Base-by-base conservation (phyloP, 805 yeast species). In the Saccharomycopsis selenospora region DNA sequence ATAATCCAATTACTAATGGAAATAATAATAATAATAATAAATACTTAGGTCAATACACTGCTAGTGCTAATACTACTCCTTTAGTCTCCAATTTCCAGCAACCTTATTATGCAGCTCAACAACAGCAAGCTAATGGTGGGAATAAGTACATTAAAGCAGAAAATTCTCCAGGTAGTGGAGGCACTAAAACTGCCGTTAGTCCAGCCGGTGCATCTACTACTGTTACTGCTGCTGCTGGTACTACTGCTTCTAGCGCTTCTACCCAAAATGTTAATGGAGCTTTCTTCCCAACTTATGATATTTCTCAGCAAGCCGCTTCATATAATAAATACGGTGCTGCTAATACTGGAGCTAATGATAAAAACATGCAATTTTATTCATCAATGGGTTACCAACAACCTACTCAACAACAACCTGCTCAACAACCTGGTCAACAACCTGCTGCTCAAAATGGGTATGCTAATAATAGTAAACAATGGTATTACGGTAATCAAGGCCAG, bases 1-100 rank as follows among this genome's bases (percentile, higher is more conserved):
- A 43, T 27, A 43, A 42, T 24, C 45, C 51, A 13, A 33, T 47
- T n/a, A 29, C 36, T 8, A 29, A 24, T 40, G n/a, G 33, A 10
- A 27, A 27, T 14, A 23, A 22, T 23, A 13, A 36, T 10, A 26
- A 13, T 17, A 20, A 18, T 26, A 23, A 26, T 3, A 48, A 38
- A 17, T 36, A 28, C 24, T 24, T 24, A 14, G 22, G 36, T 7
- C 43, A 33, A 26, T 42, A 47, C 33, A 29, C 24, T 18, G 43
- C 27, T 13, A 43, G 40, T 40, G 40, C 47, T 1, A 33, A 4
- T 6, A 10, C 38, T 14, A 33, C 38, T 6, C 38, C 38, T 7
- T 10, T 33, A 14, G 38, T 33, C 5, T 7, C 38, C 5, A 6
- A 6, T 17, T 33, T 33, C 38, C 38, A 33, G 38, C 38, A 14